Base-by-base conservation (phyloP, 1,284 basidiomycete species). In the Puccinia polysora region DNA sequence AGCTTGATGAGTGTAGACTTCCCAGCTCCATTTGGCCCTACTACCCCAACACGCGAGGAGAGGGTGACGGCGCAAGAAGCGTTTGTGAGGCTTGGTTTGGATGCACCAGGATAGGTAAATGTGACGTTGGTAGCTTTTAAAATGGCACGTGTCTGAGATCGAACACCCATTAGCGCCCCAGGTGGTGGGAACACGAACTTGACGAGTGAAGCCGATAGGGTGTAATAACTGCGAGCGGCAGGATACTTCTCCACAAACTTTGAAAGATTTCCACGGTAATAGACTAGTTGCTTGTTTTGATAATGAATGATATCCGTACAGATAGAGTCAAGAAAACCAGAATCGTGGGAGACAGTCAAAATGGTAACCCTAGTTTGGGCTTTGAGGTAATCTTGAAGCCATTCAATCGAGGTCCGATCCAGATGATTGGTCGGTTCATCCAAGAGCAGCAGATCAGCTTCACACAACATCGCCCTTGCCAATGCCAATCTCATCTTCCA, bases 231-330 rank as follows among this genome's bases (percentile, higher is more conserved):
- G 83, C 89, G 92, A 65, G 94, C 96, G 78, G 94, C 90, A 10
- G 95, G 95, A 76, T 95, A 91, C 77, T 86, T 86, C 78, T 86
- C 87, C 74, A 97, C 95, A 80, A 98, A 98, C 67, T 86, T 84
- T 69, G 91, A 91, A 45, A 98, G 85, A 81, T 97, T 97, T 74
- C 95, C 95, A 67, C 86, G 88, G 82, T 97, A 97, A 83, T 95
- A 97, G 65, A 88, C 91, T 76, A 98, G 86, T 88, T 90, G 78
- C 84, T 97, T 97, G 76, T 83, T 83, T 82, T 97, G 93, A 83
- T 97, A 98, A 83, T 97, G 95, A 76, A 97, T 91, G 78, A 98
- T 94, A 81, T 98, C 95, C 75, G 95, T 94, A 76, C 94, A 97
- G 74, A 97, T 87, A 81, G 91, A 89, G 83, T 98, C 95, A 77